Percentiles rank a stretch among this genome's conserved stretches.
These are phyloP conservation scores for Globisporangium nodosum DNA, from an alignment of 352 stramenopile species.

Conservation along the genomic window DNA sequence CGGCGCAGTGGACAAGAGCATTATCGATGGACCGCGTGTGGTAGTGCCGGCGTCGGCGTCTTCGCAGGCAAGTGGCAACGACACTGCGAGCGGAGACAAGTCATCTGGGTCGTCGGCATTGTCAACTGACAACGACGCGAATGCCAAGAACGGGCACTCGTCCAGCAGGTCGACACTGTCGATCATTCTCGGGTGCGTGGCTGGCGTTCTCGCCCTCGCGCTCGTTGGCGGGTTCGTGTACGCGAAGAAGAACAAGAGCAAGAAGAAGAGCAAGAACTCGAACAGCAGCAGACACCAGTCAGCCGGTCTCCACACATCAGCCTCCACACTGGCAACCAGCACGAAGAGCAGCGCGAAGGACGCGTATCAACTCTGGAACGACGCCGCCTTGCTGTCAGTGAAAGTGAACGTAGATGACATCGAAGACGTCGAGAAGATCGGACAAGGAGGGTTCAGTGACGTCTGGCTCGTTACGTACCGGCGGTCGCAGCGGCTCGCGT, in stretches of 20 bases:
- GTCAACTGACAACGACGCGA: not conserved
- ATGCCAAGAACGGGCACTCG: not conserved
- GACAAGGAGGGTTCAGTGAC: conserved; percentile 21
- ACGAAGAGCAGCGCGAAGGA: not conserved
- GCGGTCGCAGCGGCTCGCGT: conserved; percentile 24
- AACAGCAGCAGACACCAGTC: not conserved
- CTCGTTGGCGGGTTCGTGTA: not conserved
- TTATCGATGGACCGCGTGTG: conserved; percentile 3
- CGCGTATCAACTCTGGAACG: conserved; percentile 24
- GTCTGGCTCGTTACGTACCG: conserved; percentile 39
- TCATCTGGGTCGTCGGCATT: not conserved
- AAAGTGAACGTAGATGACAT: conserved; percentile 38
- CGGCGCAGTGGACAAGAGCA: not conserved
- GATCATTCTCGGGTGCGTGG: too few relatives aligned
- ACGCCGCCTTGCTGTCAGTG: conserved; percentile 31
- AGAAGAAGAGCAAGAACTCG: not conserved
- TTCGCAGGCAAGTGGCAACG: too few relatives aligned
- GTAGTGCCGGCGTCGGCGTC: not conserved
- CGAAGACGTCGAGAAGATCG: conserved; percentile 28
- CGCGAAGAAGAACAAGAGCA: not conserved
- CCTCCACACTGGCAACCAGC: not conserved
- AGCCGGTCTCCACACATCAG: too few relatives aligned
- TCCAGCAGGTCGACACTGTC: not conserved
- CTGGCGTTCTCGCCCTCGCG: too few relatives aligned
- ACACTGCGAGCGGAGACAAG: not conserved